These are phyloP conservation scores for Trifolium fragiferum DNA, from an alignment of 306 rosid species.

Conservation along the genomic window DNA sequence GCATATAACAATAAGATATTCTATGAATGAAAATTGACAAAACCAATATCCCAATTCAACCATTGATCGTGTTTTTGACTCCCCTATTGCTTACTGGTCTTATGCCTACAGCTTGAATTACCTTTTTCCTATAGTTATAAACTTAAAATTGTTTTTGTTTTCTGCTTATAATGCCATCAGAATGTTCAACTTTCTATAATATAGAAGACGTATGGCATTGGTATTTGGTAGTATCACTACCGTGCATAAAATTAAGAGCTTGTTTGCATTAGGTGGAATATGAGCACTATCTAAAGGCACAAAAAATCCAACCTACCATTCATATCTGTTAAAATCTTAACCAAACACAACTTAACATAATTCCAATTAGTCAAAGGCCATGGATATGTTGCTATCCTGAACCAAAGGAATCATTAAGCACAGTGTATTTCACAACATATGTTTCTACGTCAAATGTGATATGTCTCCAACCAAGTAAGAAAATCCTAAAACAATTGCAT, in stretches of 20 bases:
- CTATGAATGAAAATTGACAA: not conserved
- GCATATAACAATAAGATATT: not conserved
- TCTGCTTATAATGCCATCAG: not conserved
- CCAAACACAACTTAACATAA: not conserved
- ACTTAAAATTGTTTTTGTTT: not conserved
- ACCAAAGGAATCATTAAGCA: constrained; percentile 20
- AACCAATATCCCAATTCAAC: constrained; percentile 5
- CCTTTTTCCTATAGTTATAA: not conserved
- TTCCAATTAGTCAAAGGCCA: constrained; percentile 8
- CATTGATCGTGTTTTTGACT: constrained; percentile 25
- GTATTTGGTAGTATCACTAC: too few species aligned
- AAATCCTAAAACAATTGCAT: not conserved
- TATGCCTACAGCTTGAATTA: constrained; percentile 1
- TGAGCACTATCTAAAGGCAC: constrained; percentile 4
- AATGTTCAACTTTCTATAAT: constrained; percentile 14
- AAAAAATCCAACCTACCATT: not conserved
- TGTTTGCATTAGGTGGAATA: constrained; percentile 1
- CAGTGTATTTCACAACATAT: not conserved
- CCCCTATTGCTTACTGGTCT: constrained; percentile 3
- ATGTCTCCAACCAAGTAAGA: too few species aligned
- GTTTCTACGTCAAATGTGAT: too few species aligned
- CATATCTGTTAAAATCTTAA: constrained; percentile 2
- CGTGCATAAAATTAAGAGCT: not conserved
- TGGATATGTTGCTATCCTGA: not conserved
- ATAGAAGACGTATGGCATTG: not conserved